phyloP scores from a whole-genome alignment of 768 basidiomycete genomes.

The Cantharellus cinnabarinus region DNA sequence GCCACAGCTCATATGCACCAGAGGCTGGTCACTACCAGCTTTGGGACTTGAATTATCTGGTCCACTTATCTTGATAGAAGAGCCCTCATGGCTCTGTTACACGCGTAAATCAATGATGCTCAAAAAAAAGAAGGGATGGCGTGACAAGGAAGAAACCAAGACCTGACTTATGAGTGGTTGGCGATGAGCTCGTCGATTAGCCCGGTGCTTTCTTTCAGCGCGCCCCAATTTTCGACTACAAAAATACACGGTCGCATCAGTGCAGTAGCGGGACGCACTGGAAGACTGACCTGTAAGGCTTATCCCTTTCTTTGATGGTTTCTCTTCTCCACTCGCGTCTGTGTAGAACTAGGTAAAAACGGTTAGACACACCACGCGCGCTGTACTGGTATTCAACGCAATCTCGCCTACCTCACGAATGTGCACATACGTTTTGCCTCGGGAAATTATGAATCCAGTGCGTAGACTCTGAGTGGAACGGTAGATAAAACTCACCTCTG shows the following conservation, averaged over 20 bases:
- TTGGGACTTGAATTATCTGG: too few species aligned
- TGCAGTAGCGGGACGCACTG: background rate
- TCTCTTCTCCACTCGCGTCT: background rate
- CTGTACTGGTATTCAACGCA: background rate
- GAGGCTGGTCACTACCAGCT: too few species aligned
- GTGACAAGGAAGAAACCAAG: too few species aligned
- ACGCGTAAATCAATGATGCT: too few species aligned
- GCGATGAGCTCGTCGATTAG: background rate
- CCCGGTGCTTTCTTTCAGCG: background rate
- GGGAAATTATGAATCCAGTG: background rate
- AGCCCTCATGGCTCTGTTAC: too few species aligned
- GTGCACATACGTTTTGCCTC: background rate
- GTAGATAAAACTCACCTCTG: background rate
- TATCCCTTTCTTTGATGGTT: slow-evolving; percentile 1
- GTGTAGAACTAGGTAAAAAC: background rate
- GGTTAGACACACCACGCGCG: background rate
- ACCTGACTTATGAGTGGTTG: too few species aligned
- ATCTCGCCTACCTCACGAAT: background rate
- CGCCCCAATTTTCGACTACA: background rate
- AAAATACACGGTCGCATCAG: background rate
- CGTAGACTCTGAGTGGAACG: background rate
- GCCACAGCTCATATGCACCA: too few species aligned
- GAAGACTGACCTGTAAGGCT: background rate
- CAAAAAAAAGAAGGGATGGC: too few species aligned
- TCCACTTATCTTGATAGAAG: too few species aligned